A percentile compares a stretch with the other conserved stretches of the same genome.
phyloP scores from a whole-genome alignment of 805 yeast species.

The Candida bentonensis region DNA sequence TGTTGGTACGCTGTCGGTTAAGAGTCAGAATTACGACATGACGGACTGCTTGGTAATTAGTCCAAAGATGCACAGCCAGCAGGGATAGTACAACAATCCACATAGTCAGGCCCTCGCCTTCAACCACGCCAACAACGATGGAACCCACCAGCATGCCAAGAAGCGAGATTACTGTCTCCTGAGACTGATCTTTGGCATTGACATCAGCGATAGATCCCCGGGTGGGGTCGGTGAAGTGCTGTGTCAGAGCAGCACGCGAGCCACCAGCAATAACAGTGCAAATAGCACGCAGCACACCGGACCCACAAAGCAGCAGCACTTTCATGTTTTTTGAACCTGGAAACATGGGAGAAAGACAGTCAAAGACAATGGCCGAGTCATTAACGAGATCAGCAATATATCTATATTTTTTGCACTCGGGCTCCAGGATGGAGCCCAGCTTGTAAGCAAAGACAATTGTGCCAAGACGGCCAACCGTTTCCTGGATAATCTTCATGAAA shows the following conservation, averaged over 20 bases:
- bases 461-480: constrained; percentile 23
- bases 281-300: constrained; percentile 21
- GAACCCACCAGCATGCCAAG: constrained; percentile 24
- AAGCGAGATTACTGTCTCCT: constrained; percentile 23
- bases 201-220: constrained; percentile 23
- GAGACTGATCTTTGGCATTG: constrained; percentile 24
- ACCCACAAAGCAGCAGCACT: constrained; percentile 17
- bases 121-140: constrained; percentile 16
- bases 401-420: constrained; percentile 24
- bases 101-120: constrained; percentile 13
- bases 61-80: constrained; percentile 18
- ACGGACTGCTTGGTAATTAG: constrained; percentile 22
- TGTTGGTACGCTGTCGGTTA: constrained; percentile 22
- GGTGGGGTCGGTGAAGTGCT: constrained; percentile 22
- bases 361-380: constrained; percentile 22
- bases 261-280: constrained; percentile 26
- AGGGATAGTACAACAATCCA: constrained; percentile 17
- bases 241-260: constrained; percentile 23
- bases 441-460: constrained; percentile 24
- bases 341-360: constrained; percentile 21
- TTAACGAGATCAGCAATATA: constrained; percentile 22
- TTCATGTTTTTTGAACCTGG: constrained; percentile 10
- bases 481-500: constrained; percentile 23
- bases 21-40: constrained; percentile 18
- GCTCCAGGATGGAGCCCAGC: constrained; percentile 21